Base-by-base conservation (phyloP, 2,329 filamentous ascomycete genomes). In the Stemphylium vesicarium region DNA sequence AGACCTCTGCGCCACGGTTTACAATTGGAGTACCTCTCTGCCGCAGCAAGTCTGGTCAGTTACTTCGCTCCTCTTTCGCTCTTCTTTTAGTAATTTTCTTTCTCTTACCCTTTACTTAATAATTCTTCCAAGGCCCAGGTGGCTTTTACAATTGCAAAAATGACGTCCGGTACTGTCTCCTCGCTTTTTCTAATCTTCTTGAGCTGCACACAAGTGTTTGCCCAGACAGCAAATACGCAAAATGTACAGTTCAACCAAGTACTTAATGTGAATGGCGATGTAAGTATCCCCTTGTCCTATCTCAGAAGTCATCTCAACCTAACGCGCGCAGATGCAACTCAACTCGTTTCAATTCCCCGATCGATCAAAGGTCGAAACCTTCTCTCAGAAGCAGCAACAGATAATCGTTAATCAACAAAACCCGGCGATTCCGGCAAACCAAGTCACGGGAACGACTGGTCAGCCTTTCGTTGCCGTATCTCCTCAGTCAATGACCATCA, bases 381-480 rank as follows among this genome's bases (percentile, higher is more conserved):
- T 73, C 49, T 75, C 72, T 3, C 73, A 75, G 44, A 74, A 66
- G 41, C 73, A 75, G 50, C 72, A 72, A 32, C 73, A 75, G 49
- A 57, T 75, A 70, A 74, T 75, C 22, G 73, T 75, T 69, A 75
- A 75, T 73, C 73, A 75, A 60, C 69, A 75, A 58, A 66, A 63
- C 26, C 67, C 70, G 9, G 59, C 73, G 4, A 64, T 75, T 16
- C 65, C 70, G 7, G 64, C 69, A 11, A 74, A 73, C 57, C 71
- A 75, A 50, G 71, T 75, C 38, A 74, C 72, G 16, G 73, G 73
- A 4, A 66, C 71, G 1, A 74, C 72, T 15, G 73, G 73, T 13
- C 71, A 74, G 59, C 72, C 73, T 0, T 75, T 75, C 39, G 69
- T 75, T 37, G 68, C 69, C 32, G 58, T 75, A 18, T 66, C 62